Conservation (phyloP, 257 asterid genomes). For the Nicotiana undulata region DNA sequence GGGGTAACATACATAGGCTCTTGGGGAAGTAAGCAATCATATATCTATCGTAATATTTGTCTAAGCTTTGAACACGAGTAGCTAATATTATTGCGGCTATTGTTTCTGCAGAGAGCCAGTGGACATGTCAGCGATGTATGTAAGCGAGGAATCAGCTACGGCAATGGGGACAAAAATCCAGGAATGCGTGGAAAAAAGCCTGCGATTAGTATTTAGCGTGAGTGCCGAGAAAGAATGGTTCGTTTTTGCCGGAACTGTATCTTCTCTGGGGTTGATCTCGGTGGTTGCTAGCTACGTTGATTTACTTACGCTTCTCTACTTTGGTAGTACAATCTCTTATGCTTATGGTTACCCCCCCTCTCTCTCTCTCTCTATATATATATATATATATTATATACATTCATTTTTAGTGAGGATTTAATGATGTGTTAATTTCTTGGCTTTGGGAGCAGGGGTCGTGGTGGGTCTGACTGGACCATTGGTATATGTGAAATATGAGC, state of each 20-base stretch:
- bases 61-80: background rate
- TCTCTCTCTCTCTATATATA: no score
- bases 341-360: no score
- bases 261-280: conserved; percentile 26
- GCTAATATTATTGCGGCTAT: no score
- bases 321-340: conserved; percentile 23
- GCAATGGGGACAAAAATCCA: conserved; percentile 25
- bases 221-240: conserved; percentile 44
- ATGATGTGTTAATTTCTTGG: no score
- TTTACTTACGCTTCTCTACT: conserved; percentile 38
- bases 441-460: conserved; percentile 31
- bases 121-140: conserved; percentile 38
- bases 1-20: conserved; percentile 44
- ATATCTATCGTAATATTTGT: no score
- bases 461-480: conserved; percentile 37
- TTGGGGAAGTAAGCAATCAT: conserved; percentile 33
- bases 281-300: conserved; percentile 24
- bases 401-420: no score
- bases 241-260: conserved; percentile 31
- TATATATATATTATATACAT: no score
- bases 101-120: conserved; percentile 42
- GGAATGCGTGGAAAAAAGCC: conserved; percentile 20
- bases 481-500: conserved; percentile 37
- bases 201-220: conserved; percentile 36
- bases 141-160: conserved; percentile 31